Base-by-base conservation (phyloP, 805 yeast species). In the Starmerella lactis-condensi region DNA sequence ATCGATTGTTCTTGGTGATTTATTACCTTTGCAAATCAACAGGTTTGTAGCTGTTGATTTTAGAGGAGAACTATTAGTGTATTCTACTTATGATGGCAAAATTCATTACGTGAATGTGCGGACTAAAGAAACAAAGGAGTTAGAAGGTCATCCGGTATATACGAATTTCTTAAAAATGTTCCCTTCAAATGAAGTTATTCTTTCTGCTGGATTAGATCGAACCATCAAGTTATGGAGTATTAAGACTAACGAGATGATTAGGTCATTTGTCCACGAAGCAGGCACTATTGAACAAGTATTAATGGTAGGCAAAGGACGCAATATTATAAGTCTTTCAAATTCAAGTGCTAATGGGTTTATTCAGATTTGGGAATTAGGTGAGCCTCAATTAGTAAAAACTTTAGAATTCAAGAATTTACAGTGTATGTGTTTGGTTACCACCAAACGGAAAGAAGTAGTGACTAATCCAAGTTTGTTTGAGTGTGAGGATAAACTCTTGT, bases 321-420 rank as follows among this genome's bases (percentile, higher is more conserved):
- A 76, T 45, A 56, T 78, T 36, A 38, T 74, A 13, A 62, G 74
- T 5, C 54, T 38, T 17, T 37, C 70, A 8, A 61, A 69, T 5
- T 31, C 39, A 4, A 77, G 47, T 30, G 11, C 29, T 3, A 16
- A 19, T 11, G 78, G 78, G 1, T 45, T 65, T 0, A 56, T 73
- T 1, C 58, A 54, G 26, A 45, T 78, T 22, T 76, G 82, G 83
- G 85, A 75, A 42, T 67, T 79, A 47, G 72, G 76, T 0, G 44
- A 62, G 1, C 79, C 73, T 1, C 32, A 44, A 13, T 43, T 52
- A 6, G 45, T 74, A 4, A 52, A 61, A n/a, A n/a, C n/a, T n/a
- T n/a, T n/a, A n/a, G n/a, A n/a, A n/a, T n/a, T n/a, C n/a, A n/a
- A n/a, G n/a, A n/a, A n/a, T n/a, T n/a, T n/a, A n/a, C n/a, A n/a